Evolutionary conservation across 306 rosid species (phyloP), one percentile per base, ranked within the genome.

Genomic region (Prosopis cineraria): DNA sequence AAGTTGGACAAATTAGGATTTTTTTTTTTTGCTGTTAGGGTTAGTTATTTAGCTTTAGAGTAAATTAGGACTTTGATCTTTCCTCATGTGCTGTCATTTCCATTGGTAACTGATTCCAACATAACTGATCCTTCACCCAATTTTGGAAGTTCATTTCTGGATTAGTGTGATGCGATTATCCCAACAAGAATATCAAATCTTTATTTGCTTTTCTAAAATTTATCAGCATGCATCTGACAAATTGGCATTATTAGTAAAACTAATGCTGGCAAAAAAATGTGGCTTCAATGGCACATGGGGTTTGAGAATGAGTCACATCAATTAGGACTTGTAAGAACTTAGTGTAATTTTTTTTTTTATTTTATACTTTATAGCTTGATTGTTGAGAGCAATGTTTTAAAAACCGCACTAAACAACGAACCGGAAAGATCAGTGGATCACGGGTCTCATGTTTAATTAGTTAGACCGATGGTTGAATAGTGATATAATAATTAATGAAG

Each of bases 51-150:
- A 27, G n/a, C 36, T 58, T 58, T 27, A 3, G 10, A 27, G 65
- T 58, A 19, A 27, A 58, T 27, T 12, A 27, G 7, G 19, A 58
- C 78, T 40, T 53, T 64, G 36, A 73, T 73, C 69, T 39, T 79
- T 52, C 50, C 68, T 79, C 79, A 65, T 65, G 50, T 79, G 83
- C 60, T 52, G 79, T 39, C 39, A 53, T 73, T 37, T 65, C 40
- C 79, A 6, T 65, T 64, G 74, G 62, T 19, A 73, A 41, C 29
- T 39, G 68, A 41, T 53, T 79, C 60, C 43, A 65, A 69, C 24
- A 64, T 72, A 41, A 8, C 63, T 58, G 65, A 27, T 27, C 56
- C 78, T 59, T 72, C 40, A 31, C 52, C 66, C 45, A 72, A 22
- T 24, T 37, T 5, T 50, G 78, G 64, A 72, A 72, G 29, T 37